Conservation (phyloP, 148 eudicot genomes). For the Persicaria maculosa region DNA sequence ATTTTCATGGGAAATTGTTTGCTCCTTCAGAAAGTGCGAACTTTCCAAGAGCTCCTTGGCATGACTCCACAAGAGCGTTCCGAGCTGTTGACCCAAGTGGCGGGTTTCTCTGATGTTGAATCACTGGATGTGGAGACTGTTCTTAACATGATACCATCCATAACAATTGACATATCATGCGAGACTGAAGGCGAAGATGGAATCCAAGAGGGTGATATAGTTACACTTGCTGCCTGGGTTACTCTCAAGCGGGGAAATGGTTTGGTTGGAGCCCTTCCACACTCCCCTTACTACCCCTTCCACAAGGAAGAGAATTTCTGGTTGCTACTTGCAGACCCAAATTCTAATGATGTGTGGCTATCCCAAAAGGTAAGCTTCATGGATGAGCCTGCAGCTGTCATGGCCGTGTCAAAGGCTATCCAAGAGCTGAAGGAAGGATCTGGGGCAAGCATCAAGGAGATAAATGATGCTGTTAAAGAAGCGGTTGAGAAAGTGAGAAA, state of each 20-base stretch:
- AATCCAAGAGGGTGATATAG: constrained; percentile 26
- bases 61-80: constrained; percentile 24
- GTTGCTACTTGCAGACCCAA: constrained; percentile 25
- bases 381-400: constrained; percentile 24
- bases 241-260: constrained; percentile 22
- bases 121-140: constrained; percentile 24
- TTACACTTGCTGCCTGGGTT: constrained; percentile 27
- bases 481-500: constrained; percentile 35
- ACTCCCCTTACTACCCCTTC: constrained; percentile 25
- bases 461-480: constrained; percentile 31
- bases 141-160: constrained; percentile 26
- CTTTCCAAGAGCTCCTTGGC: constrained; percentile 27
- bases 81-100: constrained; percentile 22
- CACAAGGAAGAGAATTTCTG: constrained; percentile 33
- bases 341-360: constrained; percentile 26
- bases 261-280: constrained; percentile 21
- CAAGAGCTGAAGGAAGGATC: constrained; percentile 38
- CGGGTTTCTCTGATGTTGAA: constrained; percentile 23
- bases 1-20: not conserved
- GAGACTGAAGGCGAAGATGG: constrained; percentile 29
- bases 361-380: constrained; percentile 25
- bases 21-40: constrained; percentile 23
- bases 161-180: constrained; percentile 21
- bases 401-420: constrained; percentile 26
- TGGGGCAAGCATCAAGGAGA: constrained; percentile 41